Evolutionary conservation across 495 filamentous ascomycete genomes (phyloP).

Genomic region (Podospora bellae-mahoneyi): DNA sequence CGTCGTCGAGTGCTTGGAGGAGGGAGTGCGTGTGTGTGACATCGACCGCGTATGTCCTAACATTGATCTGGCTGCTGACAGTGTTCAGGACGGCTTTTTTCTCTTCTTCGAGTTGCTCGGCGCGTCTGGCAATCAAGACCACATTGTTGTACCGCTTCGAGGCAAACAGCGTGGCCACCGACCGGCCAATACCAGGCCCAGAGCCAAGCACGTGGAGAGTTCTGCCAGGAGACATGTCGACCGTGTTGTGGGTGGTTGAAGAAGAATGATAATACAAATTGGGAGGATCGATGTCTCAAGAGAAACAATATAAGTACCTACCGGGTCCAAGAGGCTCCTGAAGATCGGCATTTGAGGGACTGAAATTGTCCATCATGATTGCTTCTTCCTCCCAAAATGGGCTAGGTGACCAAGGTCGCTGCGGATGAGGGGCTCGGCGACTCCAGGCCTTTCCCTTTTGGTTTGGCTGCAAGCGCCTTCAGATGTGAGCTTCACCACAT

Average conservation of each 20-base stretch:
- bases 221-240: not conserved
- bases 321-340: not conserved
- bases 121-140: conserved; percentile 38
- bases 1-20: conserved; percentile 28
- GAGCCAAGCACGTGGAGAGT: conserved; percentile 39
- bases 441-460: not conserved
- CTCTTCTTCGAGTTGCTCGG: conserved; percentile 33
- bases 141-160: conserved; percentile 37
- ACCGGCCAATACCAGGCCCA: conserved; percentile 42
- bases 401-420: not conserved
- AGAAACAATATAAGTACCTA: not conserved
- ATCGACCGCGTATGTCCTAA: conserved; percentile 35
- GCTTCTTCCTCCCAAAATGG: not conserved
- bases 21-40: conserved; percentile 29
- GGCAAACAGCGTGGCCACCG: conserved; percentile 37
- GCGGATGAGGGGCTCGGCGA: not conserved
- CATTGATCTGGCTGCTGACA: conserved; percentile 21
- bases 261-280: not conserved
- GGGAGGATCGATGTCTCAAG: not conserved
- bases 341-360: not conserved
- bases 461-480: not conserved
- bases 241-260: not conserved
- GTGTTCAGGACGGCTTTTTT: conserved; percentile 25
- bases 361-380: not conserved
- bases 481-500: not conserved